Conservation (phyloP, 1,284 basidiomycete species). For the Tremellales sp. region DNA sequence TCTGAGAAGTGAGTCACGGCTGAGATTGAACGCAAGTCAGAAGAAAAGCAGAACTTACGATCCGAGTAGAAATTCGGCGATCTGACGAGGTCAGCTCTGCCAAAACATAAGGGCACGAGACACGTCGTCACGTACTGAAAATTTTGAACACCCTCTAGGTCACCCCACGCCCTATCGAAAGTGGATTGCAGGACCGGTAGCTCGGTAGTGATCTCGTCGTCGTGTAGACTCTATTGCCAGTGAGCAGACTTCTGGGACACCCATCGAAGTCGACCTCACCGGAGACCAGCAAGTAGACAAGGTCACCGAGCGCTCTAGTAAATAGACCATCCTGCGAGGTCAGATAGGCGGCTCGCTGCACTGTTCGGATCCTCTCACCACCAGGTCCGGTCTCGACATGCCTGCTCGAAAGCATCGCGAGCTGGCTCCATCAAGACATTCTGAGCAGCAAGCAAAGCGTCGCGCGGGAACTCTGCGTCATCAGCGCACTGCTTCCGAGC, state of each 20-base stretch:
- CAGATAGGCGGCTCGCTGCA: not conserved
- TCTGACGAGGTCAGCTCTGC: not conserved
- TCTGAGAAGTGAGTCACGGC: constrained; percentile 10
- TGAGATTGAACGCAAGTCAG: not conserved
- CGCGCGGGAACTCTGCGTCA: constrained; percentile 10
- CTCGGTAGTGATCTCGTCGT: constrained; percentile 41
- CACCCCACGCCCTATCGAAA: constrained; percentile 25
- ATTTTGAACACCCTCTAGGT: constrained; percentile 29
- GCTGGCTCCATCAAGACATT: constrained; percentile 15
- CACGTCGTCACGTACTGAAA: constrained; percentile 19
- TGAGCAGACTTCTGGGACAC: not conserved
- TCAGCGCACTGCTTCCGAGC: too few species aligned
- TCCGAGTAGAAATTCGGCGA: constrained; percentile 14
- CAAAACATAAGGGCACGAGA: too few species aligned
- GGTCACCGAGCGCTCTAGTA: constrained; percentile 20
- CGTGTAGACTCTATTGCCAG: constrained; percentile 15
- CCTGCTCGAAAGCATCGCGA: constrained; percentile 25
- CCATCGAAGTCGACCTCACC: constrained; percentile 10
- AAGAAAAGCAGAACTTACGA: constrained; percentile 9
- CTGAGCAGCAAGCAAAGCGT: constrained; percentile 4
- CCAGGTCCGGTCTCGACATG: constrained; percentile 35
- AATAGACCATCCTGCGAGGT: constrained; percentile 27
- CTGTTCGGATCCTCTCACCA: constrained; percentile 23
- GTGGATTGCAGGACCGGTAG: constrained; percentile 31
- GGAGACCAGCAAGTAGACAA: constrained; percentile 20